Conservation (phyloP, 1,284 basidiomycete species). For the Heliocybe sulcata region DNA sequence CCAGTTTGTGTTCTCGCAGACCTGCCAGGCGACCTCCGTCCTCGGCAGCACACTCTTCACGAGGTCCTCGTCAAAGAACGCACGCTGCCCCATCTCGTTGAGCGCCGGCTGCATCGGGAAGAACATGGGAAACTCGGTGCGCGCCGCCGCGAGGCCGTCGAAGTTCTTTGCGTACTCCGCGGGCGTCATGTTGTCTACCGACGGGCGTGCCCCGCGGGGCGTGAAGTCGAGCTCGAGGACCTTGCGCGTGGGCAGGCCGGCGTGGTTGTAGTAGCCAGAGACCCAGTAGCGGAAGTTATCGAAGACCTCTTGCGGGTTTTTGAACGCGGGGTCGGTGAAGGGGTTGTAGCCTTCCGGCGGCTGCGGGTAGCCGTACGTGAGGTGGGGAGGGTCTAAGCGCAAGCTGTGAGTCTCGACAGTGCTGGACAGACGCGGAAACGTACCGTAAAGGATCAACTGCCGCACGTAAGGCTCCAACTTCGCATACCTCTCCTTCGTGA, state of each 20-base stretch:
- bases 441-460: conserved; percentile 2
- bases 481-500: not conserved
- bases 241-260: not conserved
- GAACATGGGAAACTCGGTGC: not conserved
- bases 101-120: not conserved
- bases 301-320: not conserved
- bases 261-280: not conserved
- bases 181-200: not conserved
- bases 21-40: not conserved
- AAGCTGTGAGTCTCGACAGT: not conserved
- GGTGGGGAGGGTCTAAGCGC: not conserved
- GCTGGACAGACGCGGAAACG: not conserved
- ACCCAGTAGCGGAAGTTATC: conserved; percentile 1
- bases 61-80: not conserved
- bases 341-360: not conserved
- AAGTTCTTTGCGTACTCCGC: not conserved
- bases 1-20: not conserved
- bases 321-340: not conserved
- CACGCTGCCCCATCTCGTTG: not conserved
- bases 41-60: not conserved
- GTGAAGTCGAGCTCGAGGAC: not conserved
- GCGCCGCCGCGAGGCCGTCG: not conserved
- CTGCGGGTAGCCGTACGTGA: not conserved
- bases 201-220: not conserved
- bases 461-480: not conserved